Evolutionary conservation across 2,329 filamentous ascomycete species (phyloP), one percentile per base, ranked within the genome.

Genomic region (Diaporthe velutina): DNA sequence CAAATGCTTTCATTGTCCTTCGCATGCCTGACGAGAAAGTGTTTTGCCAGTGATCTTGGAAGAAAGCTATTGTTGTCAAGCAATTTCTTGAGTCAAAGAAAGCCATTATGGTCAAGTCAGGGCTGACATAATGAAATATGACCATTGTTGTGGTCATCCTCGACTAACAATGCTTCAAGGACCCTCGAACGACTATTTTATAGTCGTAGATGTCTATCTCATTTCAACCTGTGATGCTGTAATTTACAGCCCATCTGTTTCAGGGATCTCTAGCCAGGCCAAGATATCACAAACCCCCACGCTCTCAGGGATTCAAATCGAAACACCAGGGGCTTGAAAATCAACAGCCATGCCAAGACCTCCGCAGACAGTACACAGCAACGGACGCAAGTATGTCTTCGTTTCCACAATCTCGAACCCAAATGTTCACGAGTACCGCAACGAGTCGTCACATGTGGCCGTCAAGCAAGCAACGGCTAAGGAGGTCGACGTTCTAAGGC

Each of bases 391-490:
- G 13, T 30, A 64, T 13, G 38, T 64, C 17, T 45, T 45, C 8
- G 38, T 64, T 30, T 64, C 58, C 38, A 64, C 58, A 30, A 64
- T 45, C 9, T 64, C 58, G 17, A 45, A 38, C 38, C 58, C 58
- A 19, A 15, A 42, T 1, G 17, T 30, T 30, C 58, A 64, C n/a
- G n/a, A 45, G 58, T 64, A 64, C 38, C 17, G 58, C 42, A 35
- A n/a, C 42, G 19, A 10, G 35, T 9, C 40, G 35, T 5, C 33
- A 19, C 40, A n/a, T 48, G 60, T 35, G 19, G 60, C 50, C 9
- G 35, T 48, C 10, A 50, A 48, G 40, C 28, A 25, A 8, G 13
- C 25, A 22, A 66, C 28, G 12, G 28, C 19, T 25, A 15, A 66
- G 19, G 60, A 66, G 13, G 25, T 4, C 19, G 17, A 35, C 28